Base-by-base conservation (phyloP, 352 stramenopile genomes). In the Elongisporangium anandrum region DNA sequence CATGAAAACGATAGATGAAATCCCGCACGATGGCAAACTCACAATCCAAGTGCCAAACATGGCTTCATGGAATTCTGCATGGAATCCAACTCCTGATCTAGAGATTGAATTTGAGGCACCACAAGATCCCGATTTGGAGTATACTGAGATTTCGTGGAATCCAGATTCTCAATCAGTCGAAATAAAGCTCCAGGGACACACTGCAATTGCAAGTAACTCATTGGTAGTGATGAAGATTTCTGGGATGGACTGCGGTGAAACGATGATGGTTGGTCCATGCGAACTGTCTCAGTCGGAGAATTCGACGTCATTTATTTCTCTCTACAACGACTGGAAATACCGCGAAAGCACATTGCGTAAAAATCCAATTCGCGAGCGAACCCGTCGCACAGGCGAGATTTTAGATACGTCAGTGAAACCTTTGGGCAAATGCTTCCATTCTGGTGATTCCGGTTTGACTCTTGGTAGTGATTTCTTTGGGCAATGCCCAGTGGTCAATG, bases 381-480 rank as follows among this genome's bases (percentile, higher is more conserved):
- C 54, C 0, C 61, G 59, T 17, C 63, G 41, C n/a, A n/a, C 23
- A 2, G 58, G 54, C 5, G 61, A 79, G 16, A 75, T 66, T 24
- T 68, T 72, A 22, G 77, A 85, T 48, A 20, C 26, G 15, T 84
- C 77, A 1, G 50, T 81, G 16, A 55, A 68, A 23, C 77, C 75
- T 0, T 65, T 70, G 10, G 59, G 57, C 2, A 50, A 61, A 29
- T 61, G 73, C 7, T 82, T 85, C 39, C 57, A 66, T 3, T 53
- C 62, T 4, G 77, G 69, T 2, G 68, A 78, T 4, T 71, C 70
- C 1, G 77, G 77, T 0, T 59, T 87, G 24, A 77, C 70, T 3
- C 51, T 87, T 20, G 69, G 61, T 17, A 69, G 60, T 10, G 77
- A 87, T 54, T 87, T 87, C 34, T 87, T 83, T 57, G 77, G 77